Evolutionary conservation across 2,329 filamentous ascomycete species (phyloP), one percentile per base, ranked within the genome.

Genomic region (Alternaria sp.): DNA sequence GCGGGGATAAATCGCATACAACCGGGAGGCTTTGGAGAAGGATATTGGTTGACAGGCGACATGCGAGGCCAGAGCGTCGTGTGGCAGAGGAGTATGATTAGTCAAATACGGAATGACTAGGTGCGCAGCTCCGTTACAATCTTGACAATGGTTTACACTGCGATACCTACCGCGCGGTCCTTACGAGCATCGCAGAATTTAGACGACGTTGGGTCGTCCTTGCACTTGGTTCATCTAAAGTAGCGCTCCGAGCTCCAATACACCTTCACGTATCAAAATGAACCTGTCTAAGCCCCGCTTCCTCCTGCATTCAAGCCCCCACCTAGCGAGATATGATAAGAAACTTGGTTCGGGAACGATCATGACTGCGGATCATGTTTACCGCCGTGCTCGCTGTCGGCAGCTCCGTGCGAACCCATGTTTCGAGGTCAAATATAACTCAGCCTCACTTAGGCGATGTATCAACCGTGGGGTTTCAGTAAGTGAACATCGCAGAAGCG

Each of bases 181-280:
- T 59, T 42, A 46, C 44, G 38, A 64, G 47, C 38, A 62, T n/a
- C 47, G 51, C 42, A 54, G 59, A 36, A 32, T 49, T 11, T 49
- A 49, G 46, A 48, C 53, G 60, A 66, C 38, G 62, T 72, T 59
- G 53, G 52, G 22, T 49, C 46, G 32, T 36, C 32, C 63, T 65
- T 70, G 70, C 67, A 67, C 63, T 62, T 61, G 24, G 54, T 61
- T 64, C 62, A 67, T 61, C 61, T 59, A 62, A 62, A 67, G 66
- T 71, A 73, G 68, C 63, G 69, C 70, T 55, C 66, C 68, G 64
- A 51, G 64, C 36, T 60, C 65, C 41, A 36, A 53, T 47, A 47
- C 46, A 61, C 30, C 51, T 56, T 54, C 59, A 59, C 46, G 44
- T 57, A 43, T 57, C 63, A 43, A 60, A 58, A 47, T 24, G 38